Evolutionary conservation across 495 filamentous ascomycete species (phyloP).

Genomic region (Neurospora hispaniola): DNA sequence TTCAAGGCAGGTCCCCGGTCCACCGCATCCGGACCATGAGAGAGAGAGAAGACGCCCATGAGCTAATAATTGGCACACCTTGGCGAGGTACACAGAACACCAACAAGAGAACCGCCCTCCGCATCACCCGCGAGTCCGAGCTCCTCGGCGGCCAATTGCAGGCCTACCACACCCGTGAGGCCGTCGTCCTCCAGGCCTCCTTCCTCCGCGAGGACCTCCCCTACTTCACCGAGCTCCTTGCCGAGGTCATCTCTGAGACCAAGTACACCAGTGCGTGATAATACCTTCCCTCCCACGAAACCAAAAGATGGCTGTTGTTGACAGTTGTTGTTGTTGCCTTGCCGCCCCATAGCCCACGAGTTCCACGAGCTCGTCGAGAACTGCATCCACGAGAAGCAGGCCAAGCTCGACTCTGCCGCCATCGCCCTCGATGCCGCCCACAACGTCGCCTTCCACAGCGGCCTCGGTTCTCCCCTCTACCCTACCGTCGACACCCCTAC

Average conservation of each 20-base stretch:
- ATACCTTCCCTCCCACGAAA: background rate
- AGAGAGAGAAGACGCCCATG: slow-evolving; percentile 13
- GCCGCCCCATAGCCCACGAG: slow-evolving; percentile 55
- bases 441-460: slow-evolving; percentile 84
- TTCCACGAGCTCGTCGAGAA: slow-evolving; percentile 74
- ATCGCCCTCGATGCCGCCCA: slow-evolving; percentile 80
- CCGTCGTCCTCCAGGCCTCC: slow-evolving; percentile 80
- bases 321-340: slow-evolving; percentile 5
- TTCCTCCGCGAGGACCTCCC: slow-evolving; percentile 92
- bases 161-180: slow-evolving; percentile 83
- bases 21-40: background rate
- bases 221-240: slow-evolving; percentile 94
- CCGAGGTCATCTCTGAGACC: slow-evolving; percentile 78
- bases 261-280: slow-evolving; percentile 65
- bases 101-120: slow-evolving; percentile 69
- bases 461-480: slow-evolving; percentile 68
- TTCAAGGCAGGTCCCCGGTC: slow-evolving; percentile 66
- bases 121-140: slow-evolving; percentile 90
- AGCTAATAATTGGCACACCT: slow-evolving; percentile 37
- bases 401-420: slow-evolving; percentile 54
- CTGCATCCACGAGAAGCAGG: slow-evolving; percentile 61
- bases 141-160: slow-evolving; percentile 80
- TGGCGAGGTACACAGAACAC: slow-evolving; percentile 52
- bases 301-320: slow-evolving; percentile 7
- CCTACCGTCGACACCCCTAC: slow-evolving; percentile 58